Conservation (phyloP, 208 protist species). For the Wallacemonas sp. region DNA sequence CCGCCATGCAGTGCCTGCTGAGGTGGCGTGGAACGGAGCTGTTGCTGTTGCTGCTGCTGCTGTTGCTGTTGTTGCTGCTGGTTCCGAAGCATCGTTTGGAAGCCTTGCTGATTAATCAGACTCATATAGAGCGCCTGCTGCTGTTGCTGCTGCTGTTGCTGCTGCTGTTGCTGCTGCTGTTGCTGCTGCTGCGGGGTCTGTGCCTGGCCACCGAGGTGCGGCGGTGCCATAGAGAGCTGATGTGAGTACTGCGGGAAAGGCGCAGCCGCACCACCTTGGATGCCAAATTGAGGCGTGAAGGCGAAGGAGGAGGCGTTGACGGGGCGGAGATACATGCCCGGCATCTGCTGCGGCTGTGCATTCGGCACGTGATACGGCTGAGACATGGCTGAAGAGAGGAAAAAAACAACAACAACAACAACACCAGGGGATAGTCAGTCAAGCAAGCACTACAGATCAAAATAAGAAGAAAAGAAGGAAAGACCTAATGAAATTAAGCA, state of each 20-base stretch:
- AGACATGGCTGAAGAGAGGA: not conserved
- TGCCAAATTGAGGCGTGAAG: not conserved
- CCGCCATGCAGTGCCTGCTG: conserved; percentile 15
- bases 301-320: not conserved
- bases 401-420: no score
- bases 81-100: no score
- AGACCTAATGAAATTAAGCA: no score
- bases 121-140: conserved; percentile 11
- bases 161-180: conserved; percentile 15
- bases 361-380: conserved; percentile 4
- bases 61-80: conserved; percentile 17
- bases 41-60: conserved; percentile 17
- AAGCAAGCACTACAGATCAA: no score
- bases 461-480: no score
- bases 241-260: not conserved
- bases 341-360: not conserved
- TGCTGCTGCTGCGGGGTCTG: conserved; percentile 10
- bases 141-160: conserved; percentile 6
- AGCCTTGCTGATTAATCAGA: conserved; percentile 6
- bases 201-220: not conserved
- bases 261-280: not conserved
- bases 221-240: not conserved
- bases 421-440: no score
- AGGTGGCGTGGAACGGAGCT: not conserved
- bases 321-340: not conserved